A percentile compares a stretch with the other conserved stretches of the same genome.
These are phyloP conservation scores for Zelonia costaricensis DNA, from an alignment of 208 protist genomes.

Conservation along the genomic window DNA sequence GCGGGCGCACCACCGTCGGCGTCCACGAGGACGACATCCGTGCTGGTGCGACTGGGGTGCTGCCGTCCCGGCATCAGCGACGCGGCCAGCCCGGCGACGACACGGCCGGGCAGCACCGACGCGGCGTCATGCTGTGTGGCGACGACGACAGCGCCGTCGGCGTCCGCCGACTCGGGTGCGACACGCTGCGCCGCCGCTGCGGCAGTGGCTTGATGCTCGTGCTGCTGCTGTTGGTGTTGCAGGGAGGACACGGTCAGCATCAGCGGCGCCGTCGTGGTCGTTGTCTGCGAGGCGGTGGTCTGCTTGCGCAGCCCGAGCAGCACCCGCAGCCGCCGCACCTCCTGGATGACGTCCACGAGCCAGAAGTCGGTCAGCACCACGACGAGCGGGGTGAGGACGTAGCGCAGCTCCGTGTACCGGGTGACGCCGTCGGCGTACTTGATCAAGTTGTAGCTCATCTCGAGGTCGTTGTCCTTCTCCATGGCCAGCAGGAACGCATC, in stretches of 20 bases:
- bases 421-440: conserved; percentile 63
- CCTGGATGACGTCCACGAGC: conserved; percentile 49
- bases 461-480: conserved; percentile 31
- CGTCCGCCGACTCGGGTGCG: not conserved
- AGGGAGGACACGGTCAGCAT: conserved; percentile 14
- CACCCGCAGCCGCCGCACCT: conserved; percentile 35
- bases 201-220: not conserved
- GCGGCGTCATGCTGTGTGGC: not conserved
- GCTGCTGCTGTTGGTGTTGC: not conserved
- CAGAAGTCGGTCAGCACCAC: conserved; percentile 54
- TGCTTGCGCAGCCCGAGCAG: conserved; percentile 24
- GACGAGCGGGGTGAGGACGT: conserved; percentile 50
- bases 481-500: conserved; percentile 22
- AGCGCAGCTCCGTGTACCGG: conserved; percentile 59
- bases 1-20: not conserved
- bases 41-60: not conserved
- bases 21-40: not conserved
- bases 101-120: not conserved
- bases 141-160: not conserved
- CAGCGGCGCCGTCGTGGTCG: conserved; percentile 21
- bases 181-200: not conserved
- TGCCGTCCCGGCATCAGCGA: too few species aligned
- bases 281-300: conserved; percentile 13
- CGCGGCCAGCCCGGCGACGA: not conserved
- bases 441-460: conserved; percentile 40